Conservation (phyloP, 2,329 filamentous ascomycete genomes). For the Fusarium subglutinans region DNA sequence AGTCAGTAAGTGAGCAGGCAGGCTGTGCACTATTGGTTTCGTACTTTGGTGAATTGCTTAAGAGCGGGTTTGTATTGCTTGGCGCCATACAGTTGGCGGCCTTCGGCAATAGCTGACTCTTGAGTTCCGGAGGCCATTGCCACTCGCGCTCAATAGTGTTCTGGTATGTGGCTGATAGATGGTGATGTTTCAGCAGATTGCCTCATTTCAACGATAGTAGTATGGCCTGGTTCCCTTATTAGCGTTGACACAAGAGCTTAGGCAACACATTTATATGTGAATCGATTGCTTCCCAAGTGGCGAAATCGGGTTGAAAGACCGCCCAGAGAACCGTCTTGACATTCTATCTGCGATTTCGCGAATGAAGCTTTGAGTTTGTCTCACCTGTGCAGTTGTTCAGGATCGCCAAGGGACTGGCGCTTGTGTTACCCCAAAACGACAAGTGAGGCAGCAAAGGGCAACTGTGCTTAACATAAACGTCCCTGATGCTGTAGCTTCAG, state of each 20-base stretch:
- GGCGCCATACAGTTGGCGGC: conserved; percentile 46
- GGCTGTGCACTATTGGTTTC: neutral
- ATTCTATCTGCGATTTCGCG: neutral
- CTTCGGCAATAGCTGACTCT: conserved; percentile 46
- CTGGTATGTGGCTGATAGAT: neutral
- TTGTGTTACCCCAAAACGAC: conserved; percentile 4
- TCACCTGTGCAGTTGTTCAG: conserved; percentile 8
- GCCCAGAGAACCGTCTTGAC: neutral
- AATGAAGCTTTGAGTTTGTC: conserved; percentile 13
- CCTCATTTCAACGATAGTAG: neutral
- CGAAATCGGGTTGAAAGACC: neutral
- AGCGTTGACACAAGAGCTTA: neutral
- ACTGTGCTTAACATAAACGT: neutral
- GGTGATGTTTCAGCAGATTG: neutral
- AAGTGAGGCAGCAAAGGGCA: neutral
- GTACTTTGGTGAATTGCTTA: conserved; percentile 50
- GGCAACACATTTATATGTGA: neutral
- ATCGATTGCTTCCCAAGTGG: neutral
- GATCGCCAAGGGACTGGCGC: neutral
- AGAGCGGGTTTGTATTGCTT: conserved; percentile 50
- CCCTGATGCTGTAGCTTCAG: neutral
- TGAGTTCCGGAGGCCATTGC: conserved; percentile 34
- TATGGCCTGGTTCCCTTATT: neutral
- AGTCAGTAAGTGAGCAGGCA: neutral
- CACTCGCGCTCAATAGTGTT: neutral